Evolutionary conservation across 352 stramenopile genomes (phyloP), one percentile per base, ranked within the genome.

Genomic region (Globisporangium radiosum): DNA sequence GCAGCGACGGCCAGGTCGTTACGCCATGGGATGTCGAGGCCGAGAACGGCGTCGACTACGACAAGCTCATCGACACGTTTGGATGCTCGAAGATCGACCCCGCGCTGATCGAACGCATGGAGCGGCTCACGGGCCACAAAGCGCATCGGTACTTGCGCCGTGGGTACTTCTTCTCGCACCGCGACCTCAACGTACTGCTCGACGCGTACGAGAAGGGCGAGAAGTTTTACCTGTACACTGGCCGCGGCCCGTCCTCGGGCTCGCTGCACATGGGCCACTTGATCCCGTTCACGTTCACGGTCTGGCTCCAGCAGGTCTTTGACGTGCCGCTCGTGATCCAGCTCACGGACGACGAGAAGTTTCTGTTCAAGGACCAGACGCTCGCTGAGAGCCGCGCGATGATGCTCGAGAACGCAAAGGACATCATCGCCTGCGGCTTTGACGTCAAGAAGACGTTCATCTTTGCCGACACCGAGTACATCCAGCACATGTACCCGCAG

Each of bases 301-400:
- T 97, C 54, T 99, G 95, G 95, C 69, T 99, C 37, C 97, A 99
- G 72, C 94, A 98, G 63, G 97, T 98, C 50, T 99, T 99, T 65
- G 83, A 99, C 57, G 97, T 98, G 69, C 98, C 98, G 11, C 83
- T 99, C 54, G 97, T 99, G 62, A 99, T 99, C 72, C 98, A 99
- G 81, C 95, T 99, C 56, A 99, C 98, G 5, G 98, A 99, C 72
- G 98, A 99, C 73, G 97, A 99, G 71, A 99, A 99, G 78, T 99
- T 99, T 65, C 70, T 99, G 9, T 99, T 99, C 79, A 99, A 99
- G 78, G 95, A 98, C 63, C 84, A 96, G 66, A 94, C 87, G 57
- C 71, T 95, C 25, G 85, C 88, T 58, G 81, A 96, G 65, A 92
- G 81, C 62, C 82, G 96, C 52, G 64, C 85, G 38, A 94, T 99